Evolutionary conservation across 805 yeast species (phyloP), one percentile per base, ranked within the genome.

Genomic region (Jamesozyma hellenica): DNA sequence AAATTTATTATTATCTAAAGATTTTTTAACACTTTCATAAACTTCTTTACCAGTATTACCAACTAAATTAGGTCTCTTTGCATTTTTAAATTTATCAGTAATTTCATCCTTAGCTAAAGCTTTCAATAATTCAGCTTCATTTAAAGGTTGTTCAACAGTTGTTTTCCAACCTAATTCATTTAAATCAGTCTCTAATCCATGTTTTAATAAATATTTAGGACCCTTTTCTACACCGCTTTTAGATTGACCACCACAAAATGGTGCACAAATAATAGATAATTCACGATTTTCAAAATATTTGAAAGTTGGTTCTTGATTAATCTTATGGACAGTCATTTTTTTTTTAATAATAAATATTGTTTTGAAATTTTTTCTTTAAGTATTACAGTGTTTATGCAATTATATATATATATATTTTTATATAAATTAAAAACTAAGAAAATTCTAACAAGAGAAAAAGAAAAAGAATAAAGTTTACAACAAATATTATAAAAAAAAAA

Each of bases 231-330:
- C 96, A 47, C 98, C 98, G 18, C 78, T 73, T 56, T 85, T 84
- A 31, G 86, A 88, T 62, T 90, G 98, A 45, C 98, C 98, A 18
- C 96, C 97, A 28, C 87, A 76, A 63, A 90, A 92, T 38, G 97
- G 97, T 0, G 96, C 96, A 15, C 79, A 69, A 44, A 92, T 75
- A 39, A 90, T 66, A n/a, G 86, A 72, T 28, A 78, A 74, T 38
- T 73, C 67, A 17, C 45, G 44, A 14, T 45, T 43, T 16, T 41
- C 68, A 53, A 72, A 72, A 55, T 67, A 77, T 44, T 76, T 74
- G 68, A 68, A 82, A 34, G 63, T 47, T 38, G 64, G 55, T 35
- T 40, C 50, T 14, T 17, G 15, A 21, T 21, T 29, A 32, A 26
- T 19, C n/a, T 4, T 9, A 16, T 34, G 15, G n/a, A 27, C n/a